Evolutionary conservation across 139 green algal species (phyloP).

Genomic region (Nannochloris sp.): DNA sequence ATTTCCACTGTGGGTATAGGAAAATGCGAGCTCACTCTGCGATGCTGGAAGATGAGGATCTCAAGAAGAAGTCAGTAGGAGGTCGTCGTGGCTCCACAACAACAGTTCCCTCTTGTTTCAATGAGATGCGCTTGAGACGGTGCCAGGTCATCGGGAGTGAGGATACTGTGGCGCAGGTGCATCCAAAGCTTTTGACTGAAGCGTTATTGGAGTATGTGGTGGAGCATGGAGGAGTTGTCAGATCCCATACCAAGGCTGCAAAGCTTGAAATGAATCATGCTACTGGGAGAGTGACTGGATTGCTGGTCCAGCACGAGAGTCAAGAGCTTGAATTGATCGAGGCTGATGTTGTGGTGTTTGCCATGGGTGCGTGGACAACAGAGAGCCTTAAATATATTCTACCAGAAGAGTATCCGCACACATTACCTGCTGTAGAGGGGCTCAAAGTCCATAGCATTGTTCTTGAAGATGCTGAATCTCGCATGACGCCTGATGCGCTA

Average conservation of each 20-base stretch:
- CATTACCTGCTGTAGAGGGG: constrained; percentile 25
- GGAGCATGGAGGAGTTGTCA: constrained; percentile 28
- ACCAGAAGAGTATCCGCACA: constrained; percentile 21
- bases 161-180: constrained; percentile 55
- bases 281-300: constrained; percentile 25
- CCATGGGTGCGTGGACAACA: constrained; percentile 64
- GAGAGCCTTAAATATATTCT: constrained; percentile 45
- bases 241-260: constrained; percentile 26
- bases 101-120: constrained; percentile 33
- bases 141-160: constrained; percentile 33
- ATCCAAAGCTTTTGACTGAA: constrained; percentile 56
- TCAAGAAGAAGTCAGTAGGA: not conserved
- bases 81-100: not conserved
- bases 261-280: constrained; percentile 27
- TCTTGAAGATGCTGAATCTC: constrained; percentile 25
- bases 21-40: constrained; percentile 25
- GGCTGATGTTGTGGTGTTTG: constrained; percentile 60
- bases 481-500: constrained; percentile 28
- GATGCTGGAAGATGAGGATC: not conserved
- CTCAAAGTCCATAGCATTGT: constrained; percentile 72
- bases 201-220: constrained; percentile 44
- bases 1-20: constrained; percentile 46
- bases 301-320: constrained; percentile 1
- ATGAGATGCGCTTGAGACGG: constrained; percentile 5
- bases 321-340: not conserved